Base-by-base conservation (phyloP, 2,329 filamentous ascomycete genomes). In the Cladosporium sp. region DNA sequence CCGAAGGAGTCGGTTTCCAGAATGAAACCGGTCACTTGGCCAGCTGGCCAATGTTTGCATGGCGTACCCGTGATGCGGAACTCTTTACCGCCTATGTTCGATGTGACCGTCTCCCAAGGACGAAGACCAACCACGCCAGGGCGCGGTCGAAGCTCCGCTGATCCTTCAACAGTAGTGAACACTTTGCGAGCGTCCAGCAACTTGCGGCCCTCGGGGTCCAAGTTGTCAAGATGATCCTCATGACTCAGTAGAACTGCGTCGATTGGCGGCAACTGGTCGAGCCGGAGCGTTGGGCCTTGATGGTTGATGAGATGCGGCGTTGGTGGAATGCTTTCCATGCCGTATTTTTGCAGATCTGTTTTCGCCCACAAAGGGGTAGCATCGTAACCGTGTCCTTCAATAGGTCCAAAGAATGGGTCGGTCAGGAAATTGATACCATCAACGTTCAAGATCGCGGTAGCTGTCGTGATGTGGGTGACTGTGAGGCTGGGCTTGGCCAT, bases 171-270 rank as follows among this genome's bases (percentile, higher is more conserved):
- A 0, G 82, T 84, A 0, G 82, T 84, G 33, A 83, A 73, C 4
- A 84, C 82, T 2, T 70, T 73, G 8, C 81, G 80, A 3, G 80
- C 82, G 57, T 84, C 76, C 6, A 84, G 77, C 0, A 84, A 75
- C 7, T 69, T 75, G 5, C 82, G 81, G 26, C 83, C 82, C 0
- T 79, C 68, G 2, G 78, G 75, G 37, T 85, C 82, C 2, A 85
- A 76, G 66, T 84, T 84, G 67, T 84, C 82, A 0, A 75, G 73
- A 65, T 84, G 82, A 69, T 84, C 80, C 69, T 84, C 83, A 65
- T 85, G 82, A 70, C 80, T 82, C 10, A 84, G 76, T 0, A 84
- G 76, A 4, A 84, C 73, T n/a, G 78, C 82, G 58, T 84, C 81
- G 67, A 84, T 82, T 11, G 72, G 72, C 0, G 82, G 82, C 0